Base-by-base conservation (phyloP, 1,284 basidiomycete species). In the Apiotrichum siamense region DNA sequence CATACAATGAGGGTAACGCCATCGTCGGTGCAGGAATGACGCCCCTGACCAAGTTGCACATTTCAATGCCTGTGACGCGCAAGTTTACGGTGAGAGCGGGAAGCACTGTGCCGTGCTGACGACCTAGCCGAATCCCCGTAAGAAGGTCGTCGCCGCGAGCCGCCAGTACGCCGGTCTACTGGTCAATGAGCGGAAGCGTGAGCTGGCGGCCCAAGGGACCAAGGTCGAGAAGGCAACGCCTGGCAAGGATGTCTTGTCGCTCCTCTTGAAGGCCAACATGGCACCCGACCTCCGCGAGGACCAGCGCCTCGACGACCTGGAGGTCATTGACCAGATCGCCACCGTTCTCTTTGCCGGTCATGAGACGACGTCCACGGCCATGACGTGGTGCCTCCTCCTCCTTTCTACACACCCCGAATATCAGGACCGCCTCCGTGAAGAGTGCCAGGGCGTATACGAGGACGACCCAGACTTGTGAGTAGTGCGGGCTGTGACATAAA, bases 271-370 rank as follows among this genome's bases (percentile, higher is more conserved):
- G 39, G 83, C 83, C 4, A 84, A 83, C 63, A 67, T 80, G 57
- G 76, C 80, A 2, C 66, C 77, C 9, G 80, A 83, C 44, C 62
- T 83, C 9, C 68, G 73, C 9, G 69, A 77, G 0, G 74, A 75
- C 1, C 80, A 85, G 63, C 76, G 77, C 23, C 79, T 89, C 76
- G 79, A 79, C 9, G 79, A 81, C 40, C 74, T 77, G 17, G 86
- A 89, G 62, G 81, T 86, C 4, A 73, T 84, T 18, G 84, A 80
- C 52, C 86, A 88, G 67, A 85, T 89, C 55, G 82, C 83, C 9
- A 88, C 85, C 0, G 85, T 89, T 65, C 78, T 89, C 35, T 59
- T 70, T 2, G 67, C 72, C 2, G 88, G 87, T 0, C 85, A 88
- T 66, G 87, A 90, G 66, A 90, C 88, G 0, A 85, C 83, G 0